Conservation (phyloP, 2,329 filamentous ascomycete species). For the Aspergillus sp. region DNA sequence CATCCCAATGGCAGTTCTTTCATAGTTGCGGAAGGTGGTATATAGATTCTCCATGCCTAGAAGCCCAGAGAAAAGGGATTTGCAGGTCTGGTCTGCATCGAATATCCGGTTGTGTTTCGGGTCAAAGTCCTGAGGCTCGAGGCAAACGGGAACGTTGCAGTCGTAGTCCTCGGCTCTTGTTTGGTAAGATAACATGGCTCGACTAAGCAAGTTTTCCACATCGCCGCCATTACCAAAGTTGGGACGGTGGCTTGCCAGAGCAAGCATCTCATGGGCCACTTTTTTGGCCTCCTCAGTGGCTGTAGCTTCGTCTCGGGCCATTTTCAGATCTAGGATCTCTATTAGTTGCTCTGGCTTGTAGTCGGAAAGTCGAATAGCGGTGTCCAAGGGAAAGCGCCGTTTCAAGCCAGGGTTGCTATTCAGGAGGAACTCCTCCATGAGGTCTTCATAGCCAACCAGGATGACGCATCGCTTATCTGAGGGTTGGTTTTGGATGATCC, state of each 20-base stretch:
- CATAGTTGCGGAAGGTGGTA: slow-evolving; percentile 44
- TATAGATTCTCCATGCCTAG: too few relatives aligned
- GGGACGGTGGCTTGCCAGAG: slow-evolving; percentile 63
- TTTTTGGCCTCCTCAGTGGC: slow-evolving; percentile 37
- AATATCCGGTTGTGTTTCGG: neutral
- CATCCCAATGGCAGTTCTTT: slow-evolving; percentile 56
- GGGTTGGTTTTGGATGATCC: slow-evolving; percentile 70
- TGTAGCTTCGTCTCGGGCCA: too few relatives aligned
- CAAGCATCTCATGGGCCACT: slow-evolving; percentile 64
- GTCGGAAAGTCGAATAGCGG: too few relatives aligned
- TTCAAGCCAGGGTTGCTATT: slow-evolving; percentile 72
- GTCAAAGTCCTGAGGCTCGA: slow-evolving; percentile 1
- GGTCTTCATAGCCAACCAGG: slow-evolving; percentile 69
- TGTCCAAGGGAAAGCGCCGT: slow-evolving; percentile 61
- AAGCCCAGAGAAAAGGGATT: too few relatives aligned
- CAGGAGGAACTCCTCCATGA: slow-evolving; percentile 73
- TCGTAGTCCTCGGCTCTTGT: slow-evolving; percentile 41
- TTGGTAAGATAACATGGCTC: slow-evolving; percentile 59
- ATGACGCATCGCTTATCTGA: slow-evolving; percentile 75
- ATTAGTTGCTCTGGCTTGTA: too few relatives aligned
- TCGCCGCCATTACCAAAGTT: slow-evolving; percentile 76
- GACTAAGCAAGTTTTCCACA: slow-evolving; percentile 68
- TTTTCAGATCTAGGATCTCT: too few relatives aligned
- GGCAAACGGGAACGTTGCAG: too few relatives aligned
- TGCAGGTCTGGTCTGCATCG: neutral